Evolutionary conservation across 768 basidiomycete species (phyloP), one percentile per base, ranked within the genome.

Genomic region (Kwoniella pini): DNA sequence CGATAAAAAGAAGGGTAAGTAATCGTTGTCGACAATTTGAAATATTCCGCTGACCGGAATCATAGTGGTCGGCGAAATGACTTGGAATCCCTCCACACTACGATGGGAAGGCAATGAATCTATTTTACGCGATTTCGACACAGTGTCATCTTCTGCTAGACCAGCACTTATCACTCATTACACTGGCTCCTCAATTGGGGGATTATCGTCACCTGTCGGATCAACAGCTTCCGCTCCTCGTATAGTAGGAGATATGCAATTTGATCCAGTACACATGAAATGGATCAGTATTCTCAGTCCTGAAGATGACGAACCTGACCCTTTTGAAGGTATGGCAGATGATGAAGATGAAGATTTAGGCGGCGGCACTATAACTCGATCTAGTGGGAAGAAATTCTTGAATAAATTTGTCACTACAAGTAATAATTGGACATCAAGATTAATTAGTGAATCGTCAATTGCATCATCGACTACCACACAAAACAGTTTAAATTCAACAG

Each of bases 41-140:
- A 4, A 27, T 3, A 17, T 44, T 10, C n/a, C 13, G 31, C 50
- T 53, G 43, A 61, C 54, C 22, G 13, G 19, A 9, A 19, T 26
- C 39, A 9, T 71, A 95, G 95, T 91, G 45, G 85, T 95, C 58
- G 93, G 92, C 21, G 91, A 94, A 55, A 99, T 99, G 95, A 89
- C 86, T 71, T 99, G 92, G 90, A 98, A 99, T 79, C 94, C 95
- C 39, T 81, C 80, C 17, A 86, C 86, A 1, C 84, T 89, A 15
- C 88, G 91, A 33, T 99, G 95, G 95, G 95, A 99, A 82, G 95
- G 95, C 53, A 98, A 99, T 77, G 95, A 99, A 65, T 87, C 89
- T 60, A 85, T 86, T 15, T 83, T 97, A 28, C 87, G 89, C 59
- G 93, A 92, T 56, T 99, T 98, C 76, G 95, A 98, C 51, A 80